phyloP scores from a whole-genome alignment of 1,139 yeast species.

The Yamadazyma kanchanaburiensis region DNA sequence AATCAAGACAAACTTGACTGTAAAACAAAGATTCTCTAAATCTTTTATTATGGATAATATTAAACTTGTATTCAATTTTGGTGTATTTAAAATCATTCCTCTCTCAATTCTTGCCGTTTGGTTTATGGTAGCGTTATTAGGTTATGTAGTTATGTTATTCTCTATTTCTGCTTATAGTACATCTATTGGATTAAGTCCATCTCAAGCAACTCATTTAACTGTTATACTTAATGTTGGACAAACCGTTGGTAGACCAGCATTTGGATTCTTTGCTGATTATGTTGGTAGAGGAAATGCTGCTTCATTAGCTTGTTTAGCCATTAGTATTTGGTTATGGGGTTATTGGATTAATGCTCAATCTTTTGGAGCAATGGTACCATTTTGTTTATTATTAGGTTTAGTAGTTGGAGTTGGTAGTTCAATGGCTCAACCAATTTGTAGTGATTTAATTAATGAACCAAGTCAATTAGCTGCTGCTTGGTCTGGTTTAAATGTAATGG shows the following conservation, averaged over 20 bases:
- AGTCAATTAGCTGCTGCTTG: constrained; percentile 53
- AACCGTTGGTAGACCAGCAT: constrained; percentile 59
- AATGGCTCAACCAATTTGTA: constrained; percentile 56
- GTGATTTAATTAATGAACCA: constrained; percentile 49
- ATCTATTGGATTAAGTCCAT: constrained; percentile 51
- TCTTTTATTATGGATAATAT: constrained; percentile 18
- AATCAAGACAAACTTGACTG: constrained; percentile 29
- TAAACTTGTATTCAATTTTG: constrained; percentile 24
- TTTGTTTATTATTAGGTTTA: constrained; percentile 51
- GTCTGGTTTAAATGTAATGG: constrained; percentile 52
- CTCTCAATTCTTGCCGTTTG: constrained; percentile 47
- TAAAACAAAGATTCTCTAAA: constrained; percentile 12
- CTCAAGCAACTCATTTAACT: constrained; percentile 58
- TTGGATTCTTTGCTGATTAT: constrained; percentile 57
- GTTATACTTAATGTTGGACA: constrained; percentile 65
- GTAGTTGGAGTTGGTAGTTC: constrained; percentile 64
- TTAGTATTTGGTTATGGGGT: constrained; percentile 37
- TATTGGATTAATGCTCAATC: constrained; percentile 57
- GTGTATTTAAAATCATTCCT: constrained; percentile 32
- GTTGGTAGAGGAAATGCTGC: constrained; percentile 59
- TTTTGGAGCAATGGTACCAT: constrained; percentile 49
- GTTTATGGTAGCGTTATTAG: constrained; percentile 54
- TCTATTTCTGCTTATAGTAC: constrained; percentile 62
- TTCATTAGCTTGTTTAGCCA: constrained; percentile 23
- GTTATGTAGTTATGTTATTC: constrained; percentile 58